Percentiles rank a stretch among this genome's conserved stretches.
Conservation (phyloP, 192 early-diverging fungal genomes). For the Glomus cerebriforme region DNA sequence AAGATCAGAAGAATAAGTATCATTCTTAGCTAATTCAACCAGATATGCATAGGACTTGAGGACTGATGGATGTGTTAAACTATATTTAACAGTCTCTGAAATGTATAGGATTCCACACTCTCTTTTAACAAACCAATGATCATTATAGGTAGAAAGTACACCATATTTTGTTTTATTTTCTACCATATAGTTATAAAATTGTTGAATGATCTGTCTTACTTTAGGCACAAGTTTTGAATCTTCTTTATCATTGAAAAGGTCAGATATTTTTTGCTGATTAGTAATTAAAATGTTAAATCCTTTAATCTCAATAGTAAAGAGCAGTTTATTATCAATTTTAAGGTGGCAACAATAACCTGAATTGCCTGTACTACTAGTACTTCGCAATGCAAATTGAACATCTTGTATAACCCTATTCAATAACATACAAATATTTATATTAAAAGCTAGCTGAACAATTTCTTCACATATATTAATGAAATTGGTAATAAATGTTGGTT, state of each 20-base stretch:
- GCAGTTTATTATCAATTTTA: not conserved
- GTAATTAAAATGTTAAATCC: not conserved
- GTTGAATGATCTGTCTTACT: not conserved
- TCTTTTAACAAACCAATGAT: slow-evolving; percentile 6
- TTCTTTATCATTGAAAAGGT: not conserved
- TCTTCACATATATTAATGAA: not conserved
- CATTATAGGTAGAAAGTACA: not conserved
- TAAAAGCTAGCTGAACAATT: not conserved
- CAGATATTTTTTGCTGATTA: not conserved
- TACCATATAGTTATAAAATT: not conserved
- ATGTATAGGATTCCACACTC: not conserved
- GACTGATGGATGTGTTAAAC: not conserved
- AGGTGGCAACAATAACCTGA: not conserved
- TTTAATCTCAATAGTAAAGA: not conserved
- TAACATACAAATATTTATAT: not conserved
- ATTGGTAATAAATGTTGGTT: not conserved
- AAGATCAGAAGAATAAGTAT: too few relatives aligned
- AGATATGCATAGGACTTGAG: too few relatives aligned
- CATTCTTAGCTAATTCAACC: too few relatives aligned
- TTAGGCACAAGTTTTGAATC: too few relatives aligned
- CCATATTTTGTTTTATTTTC: not conserved
- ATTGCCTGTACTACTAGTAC: not conserved
- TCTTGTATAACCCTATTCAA: not conserved
- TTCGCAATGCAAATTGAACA: not conserved
- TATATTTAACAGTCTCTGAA: not conserved